These are phyloP conservation scores for Lecanoromycetidae sp. DNA, from an alignment of 2,329 filamentous ascomycete species.

Conservation along the genomic window DNA sequence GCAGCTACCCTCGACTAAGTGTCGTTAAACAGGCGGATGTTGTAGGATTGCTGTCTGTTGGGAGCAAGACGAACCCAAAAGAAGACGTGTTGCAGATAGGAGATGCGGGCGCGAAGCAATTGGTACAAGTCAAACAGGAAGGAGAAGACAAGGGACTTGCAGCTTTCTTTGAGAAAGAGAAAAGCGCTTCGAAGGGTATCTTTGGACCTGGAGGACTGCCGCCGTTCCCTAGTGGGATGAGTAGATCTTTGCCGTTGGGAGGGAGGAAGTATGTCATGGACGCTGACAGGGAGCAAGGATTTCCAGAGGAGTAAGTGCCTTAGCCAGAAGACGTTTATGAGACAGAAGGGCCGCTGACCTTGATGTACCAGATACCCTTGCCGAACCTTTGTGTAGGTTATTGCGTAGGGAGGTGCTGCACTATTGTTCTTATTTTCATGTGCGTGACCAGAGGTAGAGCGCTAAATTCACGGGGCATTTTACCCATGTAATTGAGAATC, in stretches of 20 bases:
- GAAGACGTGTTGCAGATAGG: slow-evolving; percentile 64
- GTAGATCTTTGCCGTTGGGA: slow-evolving; percentile 32
- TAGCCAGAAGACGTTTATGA: neutral
- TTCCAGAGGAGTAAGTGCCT: slow-evolving; percentile 52
- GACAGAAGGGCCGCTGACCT: slow-evolving; percentile 18
- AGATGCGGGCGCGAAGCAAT: slow-evolving; percentile 57
- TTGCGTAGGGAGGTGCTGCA: neutral
- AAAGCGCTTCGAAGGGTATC: slow-evolving; percentile 43
- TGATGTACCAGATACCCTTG: slow-evolving; percentile 45
- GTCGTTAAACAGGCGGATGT: slow-evolving; percentile 74
- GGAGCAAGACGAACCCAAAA: slow-evolving; percentile 69
- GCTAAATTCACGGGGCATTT: too few species aligned
- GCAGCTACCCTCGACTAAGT: slow-evolving; percentile 68
- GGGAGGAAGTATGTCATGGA: slow-evolving; percentile 19
- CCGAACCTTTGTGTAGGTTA: slow-evolving; percentile 38
- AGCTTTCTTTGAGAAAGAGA: slow-evolving; percentile 58
- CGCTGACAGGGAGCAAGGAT: slow-evolving; percentile 48
- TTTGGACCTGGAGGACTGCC: slow-evolving; percentile 70
- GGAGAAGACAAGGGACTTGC: slow-evolving; percentile 61
- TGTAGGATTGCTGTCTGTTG: slow-evolving; percentile 72
- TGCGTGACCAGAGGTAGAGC: too few species aligned
- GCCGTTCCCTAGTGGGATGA: slow-evolving; percentile 35
- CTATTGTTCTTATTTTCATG: neutral
- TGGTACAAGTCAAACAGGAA: slow-evolving; percentile 65
- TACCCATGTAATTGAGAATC: too few species aligned